phyloP scores from a whole-genome alignment of 2,329 filamentous ascomycete genomes.

The Zasmidium angulare region DNA sequence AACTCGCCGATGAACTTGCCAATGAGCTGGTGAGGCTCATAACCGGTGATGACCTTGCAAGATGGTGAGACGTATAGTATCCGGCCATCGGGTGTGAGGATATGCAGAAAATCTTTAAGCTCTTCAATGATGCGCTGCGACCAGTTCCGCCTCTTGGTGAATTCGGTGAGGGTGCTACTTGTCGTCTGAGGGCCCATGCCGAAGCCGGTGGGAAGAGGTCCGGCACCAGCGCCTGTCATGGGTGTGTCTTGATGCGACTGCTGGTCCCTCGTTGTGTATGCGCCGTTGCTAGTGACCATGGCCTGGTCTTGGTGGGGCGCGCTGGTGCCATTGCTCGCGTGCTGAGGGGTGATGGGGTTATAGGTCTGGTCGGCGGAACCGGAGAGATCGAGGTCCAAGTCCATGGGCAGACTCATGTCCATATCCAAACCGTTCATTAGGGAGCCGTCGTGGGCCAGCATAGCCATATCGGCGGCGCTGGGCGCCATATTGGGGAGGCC shows the following conservation, averaged over 20 bases:
- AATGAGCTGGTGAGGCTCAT: slow-evolving; percentile 66
- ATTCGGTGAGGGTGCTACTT: slow-evolving; percentile 62
- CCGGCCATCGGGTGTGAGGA: slow-evolving; percentile 79
- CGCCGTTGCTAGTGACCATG: slow-evolving; percentile 25
- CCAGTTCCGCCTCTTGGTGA: slow-evolving; percentile 73
- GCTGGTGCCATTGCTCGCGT: slow-evolving; percentile 25
- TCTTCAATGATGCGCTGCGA: slow-evolving; percentile 86
- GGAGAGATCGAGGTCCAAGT: slow-evolving; percentile 41
- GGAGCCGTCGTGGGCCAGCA: slow-evolving; percentile 26
- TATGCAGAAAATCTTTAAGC: slow-evolving; percentile 82
- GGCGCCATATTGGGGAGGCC: slow-evolving; percentile 16
- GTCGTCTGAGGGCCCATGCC: slow-evolving; percentile 45
- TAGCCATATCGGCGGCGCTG: slow-evolving; percentile 20
- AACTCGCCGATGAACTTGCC: slow-evolving; percentile 77
- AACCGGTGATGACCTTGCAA: slow-evolving; percentile 72
- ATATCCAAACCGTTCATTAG: slow-evolving; percentile 46
- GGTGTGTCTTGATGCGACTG: slow-evolving; percentile 28
- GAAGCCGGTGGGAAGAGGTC: slow-evolving; percentile 57
- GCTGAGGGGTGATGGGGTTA: slow-evolving; percentile 25
- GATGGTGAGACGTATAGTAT: slow-evolving; percentile 86
- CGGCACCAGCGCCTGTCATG: slow-evolving; percentile 51
- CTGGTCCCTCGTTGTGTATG: slow-evolving; percentile 28
- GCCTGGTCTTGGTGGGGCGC: slow-evolving; percentile 19
- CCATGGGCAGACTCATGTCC: slow-evolving; percentile 48
- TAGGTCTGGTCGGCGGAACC: slow-evolving; percentile 25